These are phyloP conservation scores for Dendrocalamus latiflorus DNA, from an alignment of 202 grass and related monocot genomes.

Conservation along the genomic window DNA sequence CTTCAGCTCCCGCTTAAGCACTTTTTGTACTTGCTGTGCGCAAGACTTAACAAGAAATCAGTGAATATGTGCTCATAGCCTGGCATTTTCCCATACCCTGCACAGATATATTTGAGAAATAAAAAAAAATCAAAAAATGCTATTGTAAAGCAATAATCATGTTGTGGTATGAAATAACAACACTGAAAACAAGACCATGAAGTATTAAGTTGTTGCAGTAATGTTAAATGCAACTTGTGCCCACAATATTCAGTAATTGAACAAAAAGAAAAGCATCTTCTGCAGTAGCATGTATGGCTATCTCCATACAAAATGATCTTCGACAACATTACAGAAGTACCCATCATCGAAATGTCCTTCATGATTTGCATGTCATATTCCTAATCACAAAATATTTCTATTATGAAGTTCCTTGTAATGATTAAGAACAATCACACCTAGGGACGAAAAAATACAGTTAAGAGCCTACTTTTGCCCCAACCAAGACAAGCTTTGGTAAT, in stretches of 20 bases:
- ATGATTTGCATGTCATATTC: neutral
- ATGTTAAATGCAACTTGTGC: neutral
- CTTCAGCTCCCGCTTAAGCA: conserved; percentile 33
- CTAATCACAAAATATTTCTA: neutral
- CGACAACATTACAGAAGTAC: neutral
- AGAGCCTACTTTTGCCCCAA: neutral
- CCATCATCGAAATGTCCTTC: neutral
- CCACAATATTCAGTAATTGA: neutral
- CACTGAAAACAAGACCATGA: neutral
- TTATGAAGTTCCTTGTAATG: conserved; percentile 6
- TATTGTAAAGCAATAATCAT: neutral
- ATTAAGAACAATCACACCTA: conserved; percentile 4
- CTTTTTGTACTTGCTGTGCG: conserved; percentile 54
- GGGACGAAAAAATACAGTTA: neutral
- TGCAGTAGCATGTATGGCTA: neutral
- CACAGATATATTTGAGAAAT: neutral
- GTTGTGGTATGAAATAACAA: neutral
- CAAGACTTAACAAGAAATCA: conserved; percentile 51
- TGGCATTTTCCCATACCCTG: conserved; percentile 67
- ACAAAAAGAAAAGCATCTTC: neutral
- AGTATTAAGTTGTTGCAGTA: neutral
- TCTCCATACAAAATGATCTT: neutral
- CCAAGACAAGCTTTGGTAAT: conserved; percentile 6
- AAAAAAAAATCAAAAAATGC: neutral
- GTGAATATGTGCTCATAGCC: conserved; percentile 66